Conservation (phyloP, 1,284 basidiomycete species). For the Apiotrichum siamense region DNA sequence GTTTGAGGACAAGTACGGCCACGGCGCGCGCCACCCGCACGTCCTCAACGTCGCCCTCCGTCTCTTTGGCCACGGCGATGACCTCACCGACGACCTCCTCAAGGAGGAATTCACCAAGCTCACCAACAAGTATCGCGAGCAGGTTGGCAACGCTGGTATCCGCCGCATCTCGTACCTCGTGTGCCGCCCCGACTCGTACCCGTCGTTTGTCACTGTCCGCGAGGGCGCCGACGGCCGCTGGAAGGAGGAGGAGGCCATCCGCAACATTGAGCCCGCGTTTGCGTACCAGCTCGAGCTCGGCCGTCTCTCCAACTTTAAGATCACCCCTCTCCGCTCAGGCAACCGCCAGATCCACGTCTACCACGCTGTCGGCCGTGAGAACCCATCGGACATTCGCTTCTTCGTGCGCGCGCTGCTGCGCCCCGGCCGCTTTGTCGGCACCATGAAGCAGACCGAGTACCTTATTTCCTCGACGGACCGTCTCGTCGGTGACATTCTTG, state of each 20-base stretch:
- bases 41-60: constrained; percentile 90
- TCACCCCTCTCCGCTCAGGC: constrained; percentile 87
- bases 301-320: constrained; percentile 93
- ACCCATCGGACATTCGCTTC: constrained; percentile 94
- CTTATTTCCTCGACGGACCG: constrained; percentile 97
- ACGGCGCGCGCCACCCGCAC: constrained; percentile 69
- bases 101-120: constrained; percentile 67
- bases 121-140: constrained; percentile 62
- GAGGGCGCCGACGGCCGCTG: constrained; percentile 60
- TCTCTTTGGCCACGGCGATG: constrained; percentile 60
- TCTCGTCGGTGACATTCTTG: constrained; percentile 87
- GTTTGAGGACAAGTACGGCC: constrained; percentile 66
- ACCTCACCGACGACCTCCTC: constrained; percentile 72
- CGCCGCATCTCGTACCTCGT: constrained; percentile 89
- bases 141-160: constrained; percentile 69
- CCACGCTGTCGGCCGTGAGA: constrained; percentile 89
- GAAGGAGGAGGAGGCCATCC: constrained; percentile 92
- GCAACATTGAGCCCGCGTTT: constrained; percentile 96
- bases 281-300: constrained; percentile 98
- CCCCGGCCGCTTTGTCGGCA: constrained; percentile 84
- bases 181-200: constrained; percentile 86
- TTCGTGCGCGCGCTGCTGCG: constrained; percentile 95
- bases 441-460: constrained; percentile 91
- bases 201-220: constrained; percentile 89
- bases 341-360: constrained; percentile 96